These are phyloP conservation scores for Backusella macrospora DNA, from an alignment of 192 early-diverging fungal genomes.

Conservation along the genomic window DNA sequence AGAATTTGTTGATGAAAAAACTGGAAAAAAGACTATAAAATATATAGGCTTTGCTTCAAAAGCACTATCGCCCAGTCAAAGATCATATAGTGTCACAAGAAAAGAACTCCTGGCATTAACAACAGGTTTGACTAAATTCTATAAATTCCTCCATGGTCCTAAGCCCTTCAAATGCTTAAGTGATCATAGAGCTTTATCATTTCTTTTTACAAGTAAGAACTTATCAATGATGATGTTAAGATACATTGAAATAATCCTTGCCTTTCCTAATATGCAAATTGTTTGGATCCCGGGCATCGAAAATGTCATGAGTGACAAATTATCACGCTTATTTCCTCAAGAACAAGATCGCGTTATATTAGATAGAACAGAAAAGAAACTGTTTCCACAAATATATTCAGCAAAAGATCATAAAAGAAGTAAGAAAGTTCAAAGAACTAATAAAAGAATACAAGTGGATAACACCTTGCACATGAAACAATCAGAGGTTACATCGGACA, in stretches of 20 bases:
- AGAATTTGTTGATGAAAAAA: neutral
- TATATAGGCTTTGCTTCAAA: neutral
- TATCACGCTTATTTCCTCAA: neutral
- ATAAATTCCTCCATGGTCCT: neutral
- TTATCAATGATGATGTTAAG: neutral
- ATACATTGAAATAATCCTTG: neutral
- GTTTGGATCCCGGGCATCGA: neutral
- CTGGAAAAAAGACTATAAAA: neutral
- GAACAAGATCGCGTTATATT: neutral
- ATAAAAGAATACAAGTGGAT: neutral
- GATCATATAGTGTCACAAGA: neutral
- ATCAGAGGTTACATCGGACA: too few relatives aligned
- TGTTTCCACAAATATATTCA: neutral
- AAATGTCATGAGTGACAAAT: neutral
- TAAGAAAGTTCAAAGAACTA: neutral
- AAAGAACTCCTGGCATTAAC: neutral
- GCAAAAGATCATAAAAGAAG: neutral
- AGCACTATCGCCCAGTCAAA: neutral
- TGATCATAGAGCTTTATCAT: neutral
- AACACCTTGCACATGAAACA: neutral
- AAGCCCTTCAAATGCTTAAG: neutral
- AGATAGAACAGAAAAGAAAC: neutral
- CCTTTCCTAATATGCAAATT: neutral
- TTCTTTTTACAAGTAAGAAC: neutral
- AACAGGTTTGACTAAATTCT: neutral